These are phyloP conservation scores for Dentipellis sp. DNA, from an alignment of 768 basidiomycete genomes.

Conservation along the genomic window DNA sequence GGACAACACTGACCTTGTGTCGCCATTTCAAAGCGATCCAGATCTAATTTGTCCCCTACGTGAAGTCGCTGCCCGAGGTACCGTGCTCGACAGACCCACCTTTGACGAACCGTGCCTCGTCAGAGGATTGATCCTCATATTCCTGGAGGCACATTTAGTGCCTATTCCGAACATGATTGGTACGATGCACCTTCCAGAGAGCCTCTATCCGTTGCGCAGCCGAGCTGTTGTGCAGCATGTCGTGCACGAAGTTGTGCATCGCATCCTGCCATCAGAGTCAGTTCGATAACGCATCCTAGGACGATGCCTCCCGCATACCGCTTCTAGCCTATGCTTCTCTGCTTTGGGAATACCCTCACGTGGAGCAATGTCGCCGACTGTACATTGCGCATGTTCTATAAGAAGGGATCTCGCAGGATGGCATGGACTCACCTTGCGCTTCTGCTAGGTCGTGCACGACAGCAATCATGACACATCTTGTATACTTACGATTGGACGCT, in stretches of 20 bases:
- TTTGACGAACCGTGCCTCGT: conserved; percentile 84
- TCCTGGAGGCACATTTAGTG: conserved; percentile 37
- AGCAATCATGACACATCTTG: conserved; percentile 80
- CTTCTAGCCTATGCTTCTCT: conserved; percentile 73
- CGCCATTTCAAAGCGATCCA: conserved; percentile 86
- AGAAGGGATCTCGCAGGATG: too few species aligned
- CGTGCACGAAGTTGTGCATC: conserved; percentile 82
- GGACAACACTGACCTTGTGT: conserved; percentile 48
- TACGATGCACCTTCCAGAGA: conserved; percentile 54
- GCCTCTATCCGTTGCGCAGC: conserved; percentile 58
- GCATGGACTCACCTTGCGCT: conserved; percentile 56
- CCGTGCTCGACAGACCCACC: conserved; percentile 27
- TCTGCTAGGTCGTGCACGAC: conserved; percentile 95
- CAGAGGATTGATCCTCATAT: conserved; percentile 66
- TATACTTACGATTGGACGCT: not conserved
- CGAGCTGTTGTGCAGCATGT: conserved; percentile 76
- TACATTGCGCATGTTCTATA: too few species aligned
- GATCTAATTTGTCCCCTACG: conserved; percentile 34
- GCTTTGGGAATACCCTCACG: conserved; percentile 75
- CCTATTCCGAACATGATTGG: too few species aligned
- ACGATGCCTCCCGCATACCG: conserved; percentile 25
- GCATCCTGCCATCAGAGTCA: conserved; percentile 46
- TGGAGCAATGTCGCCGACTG: conserved; percentile 92
- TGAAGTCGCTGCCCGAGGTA: not conserved
- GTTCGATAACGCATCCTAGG: not conserved